phyloP scores from a whole-genome alignment of 164 flowering plant genomes.

The Aristolochia californica region DNA sequence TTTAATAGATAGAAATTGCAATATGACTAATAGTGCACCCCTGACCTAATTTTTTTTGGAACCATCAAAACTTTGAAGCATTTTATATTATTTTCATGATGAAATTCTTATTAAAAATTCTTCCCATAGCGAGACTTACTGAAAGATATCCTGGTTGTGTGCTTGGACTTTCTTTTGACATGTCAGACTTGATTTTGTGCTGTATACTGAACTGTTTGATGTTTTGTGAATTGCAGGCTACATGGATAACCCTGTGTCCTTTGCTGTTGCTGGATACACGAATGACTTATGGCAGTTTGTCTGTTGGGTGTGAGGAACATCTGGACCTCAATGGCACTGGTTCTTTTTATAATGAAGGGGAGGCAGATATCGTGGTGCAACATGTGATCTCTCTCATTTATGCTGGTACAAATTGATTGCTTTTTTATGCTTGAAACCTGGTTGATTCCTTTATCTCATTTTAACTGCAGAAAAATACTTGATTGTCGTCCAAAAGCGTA shows the following conservation, averaged over 20 bases:
- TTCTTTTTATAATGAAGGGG: conserved; percentile 92
- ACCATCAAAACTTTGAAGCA: too few species aligned
- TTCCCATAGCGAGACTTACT: too few species aligned
- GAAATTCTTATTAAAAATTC: too few species aligned
- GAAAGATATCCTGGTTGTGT: too few species aligned
- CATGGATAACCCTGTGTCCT: conserved; percentile 92
- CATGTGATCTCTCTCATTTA: conserved; percentile 68
- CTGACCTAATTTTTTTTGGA: too few species aligned
- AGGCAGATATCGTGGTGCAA: conserved; percentile 79
- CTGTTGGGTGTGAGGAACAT: conserved; percentile 83
- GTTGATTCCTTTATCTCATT: background rate
- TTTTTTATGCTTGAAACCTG: background rate
- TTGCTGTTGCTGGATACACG: conserved; percentile 85
- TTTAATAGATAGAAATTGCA: too few species aligned
- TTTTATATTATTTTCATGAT: too few species aligned
- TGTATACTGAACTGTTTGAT: background rate
- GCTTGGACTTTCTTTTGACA: too few species aligned
- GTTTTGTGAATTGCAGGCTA: conserved; percentile 44
- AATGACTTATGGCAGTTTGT: conserved; percentile 84
- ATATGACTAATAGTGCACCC: too few species aligned
- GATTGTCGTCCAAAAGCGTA: background rate
- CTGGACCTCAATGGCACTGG: conserved; percentile 93
- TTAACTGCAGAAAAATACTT: background rate
- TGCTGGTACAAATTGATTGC: conserved; percentile 34
- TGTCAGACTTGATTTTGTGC: too few species aligned